phyloP scores from a whole-genome alignment of 2,329 filamentous ascomycete genomes.

The Aspergillus aculeatinus region DNA sequence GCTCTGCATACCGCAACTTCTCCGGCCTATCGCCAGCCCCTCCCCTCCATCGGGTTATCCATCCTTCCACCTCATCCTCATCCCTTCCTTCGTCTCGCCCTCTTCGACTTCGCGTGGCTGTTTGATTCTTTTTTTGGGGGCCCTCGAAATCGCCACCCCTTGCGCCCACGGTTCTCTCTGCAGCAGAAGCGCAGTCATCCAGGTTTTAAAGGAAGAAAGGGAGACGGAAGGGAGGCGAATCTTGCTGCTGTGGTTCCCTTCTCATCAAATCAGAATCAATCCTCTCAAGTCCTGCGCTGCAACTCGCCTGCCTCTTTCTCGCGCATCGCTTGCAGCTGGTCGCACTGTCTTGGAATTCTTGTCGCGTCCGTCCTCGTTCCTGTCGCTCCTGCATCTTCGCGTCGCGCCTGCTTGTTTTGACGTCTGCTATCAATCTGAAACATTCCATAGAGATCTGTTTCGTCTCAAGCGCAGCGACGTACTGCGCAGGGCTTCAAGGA shows the following conservation, averaged over 20 bases:
- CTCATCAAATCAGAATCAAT: slow-evolving; percentile 13
- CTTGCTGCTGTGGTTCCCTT: slow-evolving; percentile 20
- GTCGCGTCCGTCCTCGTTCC: slow-evolving; percentile 20
- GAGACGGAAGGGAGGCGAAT: slow-evolving; percentile 26
- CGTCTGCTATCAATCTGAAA: slow-evolving; percentile 30
- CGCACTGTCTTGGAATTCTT: slow-evolving; percentile 16
- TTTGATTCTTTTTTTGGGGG: slow-evolving; percentile 17
- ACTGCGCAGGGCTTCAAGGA: slow-evolving; percentile 7
- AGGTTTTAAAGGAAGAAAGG: slow-evolving; percentile 26
- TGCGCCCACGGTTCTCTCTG: slow-evolving; percentile 18
- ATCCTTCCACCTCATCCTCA: slow-evolving; percentile 11
- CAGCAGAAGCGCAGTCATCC: slow-evolving; percentile 12
- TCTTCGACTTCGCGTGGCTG: slow-evolving; percentile 24
- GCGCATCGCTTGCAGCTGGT: slow-evolving; percentile 17
- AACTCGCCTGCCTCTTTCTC: slow-evolving; percentile 11
- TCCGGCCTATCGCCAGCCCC: slow-evolving; percentile 17
- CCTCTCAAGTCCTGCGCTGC: slow-evolving; percentile 10
- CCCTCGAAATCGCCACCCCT: slow-evolving; percentile 19
- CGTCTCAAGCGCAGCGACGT: slow-evolving; percentile 14
- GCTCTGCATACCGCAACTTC: slow-evolving; percentile 29
- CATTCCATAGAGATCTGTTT: slow-evolving; percentile 27
- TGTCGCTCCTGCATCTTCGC: slow-evolving; percentile 25
- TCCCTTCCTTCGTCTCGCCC: slow-evolving; percentile 21
- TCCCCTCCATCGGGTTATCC: slow-evolving; percentile 11
- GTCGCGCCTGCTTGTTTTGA: slow-evolving; percentile 25